Percentiles rank a stretch among this genome's conserved stretches.
phyloP scores from a whole-genome alignment of 371 early-diverging fungal genomes.

The Mucor irregularis region DNA sequence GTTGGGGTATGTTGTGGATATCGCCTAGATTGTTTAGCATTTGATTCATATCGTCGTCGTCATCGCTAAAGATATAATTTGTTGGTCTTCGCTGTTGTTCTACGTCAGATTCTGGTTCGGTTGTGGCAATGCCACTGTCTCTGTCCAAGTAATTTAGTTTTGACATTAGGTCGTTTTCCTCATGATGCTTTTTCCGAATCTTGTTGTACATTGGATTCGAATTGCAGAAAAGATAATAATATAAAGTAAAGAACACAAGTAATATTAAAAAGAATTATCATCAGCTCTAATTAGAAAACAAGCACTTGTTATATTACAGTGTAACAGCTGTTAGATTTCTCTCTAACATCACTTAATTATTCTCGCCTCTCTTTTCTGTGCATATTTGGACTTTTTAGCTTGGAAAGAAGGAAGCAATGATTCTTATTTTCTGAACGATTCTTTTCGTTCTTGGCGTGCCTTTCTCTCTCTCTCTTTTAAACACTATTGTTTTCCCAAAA shows the following conservation, averaged over 20 bases:
- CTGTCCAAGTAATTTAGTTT: conserved; percentile 18
- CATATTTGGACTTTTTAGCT: too few relatives aligned
- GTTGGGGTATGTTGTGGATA: neutral
- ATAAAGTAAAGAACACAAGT: neutral
- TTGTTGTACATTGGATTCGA: neutral
- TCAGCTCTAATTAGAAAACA: too few relatives aligned
- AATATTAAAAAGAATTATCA: neutral
- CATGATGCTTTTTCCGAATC: neutral
- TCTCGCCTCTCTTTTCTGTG: too few relatives aligned
- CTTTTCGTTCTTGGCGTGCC: too few relatives aligned
- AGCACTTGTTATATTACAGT: too few relatives aligned
- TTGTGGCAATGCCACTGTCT: conserved; percentile 41
- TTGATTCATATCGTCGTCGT: conserved; percentile 28
- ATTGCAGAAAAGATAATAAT: neutral
- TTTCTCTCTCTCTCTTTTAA: too few relatives aligned
- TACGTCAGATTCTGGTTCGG: conserved; percentile 38
- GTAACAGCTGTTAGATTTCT: too few relatives aligned
- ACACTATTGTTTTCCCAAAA: too few relatives aligned
- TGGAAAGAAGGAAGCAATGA: too few relatives aligned
- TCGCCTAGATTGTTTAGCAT: neutral
- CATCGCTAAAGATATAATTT: conserved; percentile 48
- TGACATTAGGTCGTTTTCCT: neutral
- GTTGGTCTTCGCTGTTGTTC: conserved; percentile 10
- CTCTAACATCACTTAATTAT: too few relatives aligned
- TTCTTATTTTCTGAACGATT: too few relatives aligned